Base-by-base conservation (phyloP, 139 green algal genomes). In the Klebsormidium nitens region DNA sequence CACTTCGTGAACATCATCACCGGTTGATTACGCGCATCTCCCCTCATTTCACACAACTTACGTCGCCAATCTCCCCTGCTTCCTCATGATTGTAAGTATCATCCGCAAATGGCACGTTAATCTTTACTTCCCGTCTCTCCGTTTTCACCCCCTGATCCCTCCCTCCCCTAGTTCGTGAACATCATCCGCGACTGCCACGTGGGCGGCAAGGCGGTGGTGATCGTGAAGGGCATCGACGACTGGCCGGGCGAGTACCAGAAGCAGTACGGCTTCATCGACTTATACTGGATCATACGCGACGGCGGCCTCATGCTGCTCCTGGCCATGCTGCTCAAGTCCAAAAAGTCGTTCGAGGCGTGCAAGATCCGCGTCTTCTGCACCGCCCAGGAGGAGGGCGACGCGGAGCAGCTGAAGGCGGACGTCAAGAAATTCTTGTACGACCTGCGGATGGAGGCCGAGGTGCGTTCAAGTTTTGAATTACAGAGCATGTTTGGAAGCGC, bases 401-500 rank as follows among this genome's bases (percentile, higher is more conserved):
- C 76, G 3, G 58, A 76, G 37, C 34, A 72, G 32, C 71, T 81
- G 26, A 81, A 72, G 49, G 60, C 49, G 63, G 50, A 64, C 31
- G 64, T 80, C 40, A 29, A 76, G 59, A 49, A 81, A 32, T 80
- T 81, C 36, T 71, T 81, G 38, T 81, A 81, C 75, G 75, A 81
- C 50, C 64, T 81, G 47, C 56, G 75, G 29, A 80, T 81, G 70
- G 37, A 75, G 44, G 75, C 75, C 3, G 60, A 81, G 28, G 75
- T 81, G 36, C 28, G 36, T 37, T 68, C 5, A 37, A 57, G 5
- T 36, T 35, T 6, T 32, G n/a, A n/a, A n/a, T n/a, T n/a, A n/a
- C n/a, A n/a, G n/a, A n/a, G n/a, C n/a, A n/a, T n/a, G n/a, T n/a
- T 68, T 14, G 26, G 3, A 19, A 38, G 56, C 36, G 39, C n/a